Evolutionary conservation across 106 monocot species (phyloP).

Genomic region (Dendrobium huoshanense): DNA sequence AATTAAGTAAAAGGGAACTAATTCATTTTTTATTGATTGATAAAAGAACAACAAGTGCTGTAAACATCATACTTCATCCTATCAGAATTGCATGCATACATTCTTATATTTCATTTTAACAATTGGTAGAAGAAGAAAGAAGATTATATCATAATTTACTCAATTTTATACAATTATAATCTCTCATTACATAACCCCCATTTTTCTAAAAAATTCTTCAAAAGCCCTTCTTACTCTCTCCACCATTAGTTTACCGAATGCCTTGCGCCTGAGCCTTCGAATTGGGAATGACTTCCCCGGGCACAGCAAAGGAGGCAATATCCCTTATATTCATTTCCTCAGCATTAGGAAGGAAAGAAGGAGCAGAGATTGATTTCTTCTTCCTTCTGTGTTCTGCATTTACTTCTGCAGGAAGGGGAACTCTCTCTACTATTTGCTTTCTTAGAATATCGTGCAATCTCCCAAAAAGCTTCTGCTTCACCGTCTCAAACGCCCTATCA

Average conservation of each 20-base stretch:
- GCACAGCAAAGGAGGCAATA: not conserved
- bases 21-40: too few species aligned
- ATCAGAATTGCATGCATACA: too few species aligned
- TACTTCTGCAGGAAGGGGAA: conserved; percentile 7
- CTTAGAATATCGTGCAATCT: conserved; percentile 53
- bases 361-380: not conserved
- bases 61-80: too few species aligned
- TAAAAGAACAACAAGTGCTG: too few species aligned
- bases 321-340: not conserved
- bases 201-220: not conserved
- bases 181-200: not conserved
- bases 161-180: not conserved
- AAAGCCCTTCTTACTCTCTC: not conserved
- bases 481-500: conserved; percentile 53
- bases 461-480: conserved; percentile 62
- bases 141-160: too few species aligned
- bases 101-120: too few species aligned
- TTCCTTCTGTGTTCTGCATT: not conserved
- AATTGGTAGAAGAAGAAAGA: too few species aligned
- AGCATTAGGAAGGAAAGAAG: not conserved
- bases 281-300: not conserved
- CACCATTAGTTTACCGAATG: not conserved
- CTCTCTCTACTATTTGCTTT: conserved; percentile 61
- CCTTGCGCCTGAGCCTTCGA: not conserved
- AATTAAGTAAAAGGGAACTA: not conserved